Evolutionary conservation across 2,329 filamentous ascomycete genomes (phyloP).

Genomic region (Ceratocystis cacaofunesta): DNA sequence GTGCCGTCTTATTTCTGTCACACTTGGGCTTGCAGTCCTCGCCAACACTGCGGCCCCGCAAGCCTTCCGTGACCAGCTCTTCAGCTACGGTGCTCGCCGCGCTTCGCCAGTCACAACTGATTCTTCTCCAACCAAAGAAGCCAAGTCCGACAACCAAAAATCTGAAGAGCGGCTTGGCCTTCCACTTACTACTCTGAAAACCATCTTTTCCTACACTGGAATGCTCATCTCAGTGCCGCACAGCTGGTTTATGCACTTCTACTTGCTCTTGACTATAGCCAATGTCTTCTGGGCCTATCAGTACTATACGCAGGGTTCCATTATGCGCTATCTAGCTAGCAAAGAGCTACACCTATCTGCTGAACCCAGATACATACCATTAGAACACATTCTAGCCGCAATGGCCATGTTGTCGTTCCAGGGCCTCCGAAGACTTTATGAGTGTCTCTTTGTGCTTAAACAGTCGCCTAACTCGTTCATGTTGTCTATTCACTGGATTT

Average conservation of each 20-base stretch:
- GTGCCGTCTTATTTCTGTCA: conserved; percentile 12
- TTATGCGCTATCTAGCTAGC: conserved; percentile 35
- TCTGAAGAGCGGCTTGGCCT: not conserved
- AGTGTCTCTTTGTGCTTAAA: conserved; percentile 51
- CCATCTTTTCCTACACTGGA: conserved; percentile 16
- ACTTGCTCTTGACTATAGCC: conserved; percentile 52
- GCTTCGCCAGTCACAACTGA: conserved; percentile 29
- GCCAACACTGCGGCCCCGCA: conserved; percentile 12
- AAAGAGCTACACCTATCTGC: conserved; percentile 22
- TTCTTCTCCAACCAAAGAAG: not conserved
- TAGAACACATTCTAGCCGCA: conserved; percentile 47
- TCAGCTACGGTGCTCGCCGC: conserved; percentile 33
- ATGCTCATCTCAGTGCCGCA: conserved; percentile 55
- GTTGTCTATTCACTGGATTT: conserved; percentile 69
- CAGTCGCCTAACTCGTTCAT: conserved; percentile 56
- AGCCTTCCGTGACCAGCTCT: conserved; percentile 31
- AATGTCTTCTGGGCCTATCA: conserved; percentile 63
- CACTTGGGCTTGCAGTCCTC: conserved; percentile 11
- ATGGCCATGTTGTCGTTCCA: conserved; percentile 66
- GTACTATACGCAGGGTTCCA: conserved; percentile 37
- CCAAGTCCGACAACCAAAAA: not conserved
- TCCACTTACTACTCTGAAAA: not conserved
- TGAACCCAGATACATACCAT: conserved; percentile 33
- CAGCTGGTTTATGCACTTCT: conserved; percentile 81
- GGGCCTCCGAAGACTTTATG: conserved; percentile 58